These are phyloP conservation scores for Paecilomyces sp. DNA, from an alignment of 2,329 filamentous ascomycete genomes.

Conservation along the genomic window DNA sequence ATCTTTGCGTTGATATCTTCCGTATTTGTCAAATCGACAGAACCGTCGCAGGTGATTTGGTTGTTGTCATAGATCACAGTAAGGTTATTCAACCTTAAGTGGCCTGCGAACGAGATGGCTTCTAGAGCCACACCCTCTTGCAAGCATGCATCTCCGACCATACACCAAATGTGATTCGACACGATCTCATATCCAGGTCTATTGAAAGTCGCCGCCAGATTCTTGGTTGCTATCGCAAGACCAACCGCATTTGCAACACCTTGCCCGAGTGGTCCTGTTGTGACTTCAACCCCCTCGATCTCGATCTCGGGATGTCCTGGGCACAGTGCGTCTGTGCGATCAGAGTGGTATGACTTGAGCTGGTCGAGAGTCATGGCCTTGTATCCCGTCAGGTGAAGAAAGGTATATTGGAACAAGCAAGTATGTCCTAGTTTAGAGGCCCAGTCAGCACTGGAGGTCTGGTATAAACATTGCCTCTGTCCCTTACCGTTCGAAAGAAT, in stretches of 20 bases:
- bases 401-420: slow-evolving; percentile 49
- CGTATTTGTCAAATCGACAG: slow-evolving; percentile 47
- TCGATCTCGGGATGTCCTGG: slow-evolving; percentile 48
- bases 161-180: slow-evolving; percentile 47
- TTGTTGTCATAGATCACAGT: slow-evolving; percentile 57
- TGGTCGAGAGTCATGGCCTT: slow-evolving; percentile 51
- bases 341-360: slow-evolving; percentile 49
- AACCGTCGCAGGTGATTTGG: slow-evolving; percentile 53
- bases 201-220: slow-evolving; percentile 48
- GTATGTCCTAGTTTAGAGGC: slow-evolving; percentile 36
- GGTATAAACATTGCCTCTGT: neutral
- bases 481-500: slow-evolving; percentile 51
- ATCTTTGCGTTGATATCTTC: slow-evolving; percentile 55
- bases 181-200: slow-evolving; percentile 41
- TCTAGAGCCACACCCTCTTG: slow-evolving; percentile 54
- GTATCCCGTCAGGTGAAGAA: slow-evolving; percentile 49
- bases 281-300: slow-evolving; percentile 49
- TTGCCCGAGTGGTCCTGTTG: slow-evolving; percentile 52
- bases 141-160: slow-evolving; percentile 53
- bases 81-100: slow-evolving; percentile 50
- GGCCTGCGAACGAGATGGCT: slow-evolving; percentile 50
- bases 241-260: slow-evolving; percentile 54
- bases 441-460: neutral
- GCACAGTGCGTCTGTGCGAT: slow-evolving; percentile 42
- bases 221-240: slow-evolving; percentile 50